phyloP scores from a whole-genome alignment of 78 protist species.

The Dictyostelium capitatum region DNA sequence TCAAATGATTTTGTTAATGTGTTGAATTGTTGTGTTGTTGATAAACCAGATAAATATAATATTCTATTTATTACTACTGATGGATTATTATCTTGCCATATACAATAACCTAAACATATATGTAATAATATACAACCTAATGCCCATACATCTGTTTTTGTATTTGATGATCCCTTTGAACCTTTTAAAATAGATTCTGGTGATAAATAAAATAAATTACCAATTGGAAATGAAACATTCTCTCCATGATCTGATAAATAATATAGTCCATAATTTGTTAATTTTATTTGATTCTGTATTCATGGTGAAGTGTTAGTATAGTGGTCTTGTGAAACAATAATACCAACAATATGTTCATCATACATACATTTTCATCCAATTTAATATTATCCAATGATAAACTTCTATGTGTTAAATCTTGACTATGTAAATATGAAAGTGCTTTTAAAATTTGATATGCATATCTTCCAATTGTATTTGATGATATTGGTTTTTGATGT shows the following conservation, averaged over 20 bases:
- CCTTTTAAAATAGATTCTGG: slow-evolving; percentile 52
- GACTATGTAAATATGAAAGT: slow-evolving; percentile 36
- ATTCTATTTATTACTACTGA: slow-evolving; percentile 16
- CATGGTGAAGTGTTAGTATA: not conserved
- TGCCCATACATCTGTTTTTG: slow-evolving; percentile 76
- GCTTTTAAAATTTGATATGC: slow-evolving; percentile 74
- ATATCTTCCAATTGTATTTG: slow-evolving; percentile 11
- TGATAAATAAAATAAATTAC: slow-evolving; percentile 65
- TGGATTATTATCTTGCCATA: slow-evolving; percentile 59
- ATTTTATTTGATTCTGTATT: slow-evolving; percentile 41
- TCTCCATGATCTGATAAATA: slow-evolving; percentile 68
- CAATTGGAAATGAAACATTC: slow-evolving; percentile 81
- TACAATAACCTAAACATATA: slow-evolving; percentile 28
- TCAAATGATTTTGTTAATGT: slow-evolving; percentile 8
- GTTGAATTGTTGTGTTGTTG: slow-evolving; percentile 30
- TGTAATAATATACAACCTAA: slow-evolving; percentile 67
- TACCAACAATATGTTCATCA: not conserved
- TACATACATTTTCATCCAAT: slow-evolving; percentile 52
- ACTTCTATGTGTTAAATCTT: slow-evolving; percentile 64
- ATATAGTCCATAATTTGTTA: slow-evolving; percentile 65
- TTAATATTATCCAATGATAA: slow-evolving; percentile 73
- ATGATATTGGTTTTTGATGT: slow-evolving; percentile 2
- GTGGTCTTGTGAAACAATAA: not conserved
- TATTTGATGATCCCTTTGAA: slow-evolving; percentile 47
- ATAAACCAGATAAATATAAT: slow-evolving; percentile 44